Base-by-base conservation (phyloP, 2,329 filamentous ascomycete genomes). In the Trichocomaceae sp. region DNA sequence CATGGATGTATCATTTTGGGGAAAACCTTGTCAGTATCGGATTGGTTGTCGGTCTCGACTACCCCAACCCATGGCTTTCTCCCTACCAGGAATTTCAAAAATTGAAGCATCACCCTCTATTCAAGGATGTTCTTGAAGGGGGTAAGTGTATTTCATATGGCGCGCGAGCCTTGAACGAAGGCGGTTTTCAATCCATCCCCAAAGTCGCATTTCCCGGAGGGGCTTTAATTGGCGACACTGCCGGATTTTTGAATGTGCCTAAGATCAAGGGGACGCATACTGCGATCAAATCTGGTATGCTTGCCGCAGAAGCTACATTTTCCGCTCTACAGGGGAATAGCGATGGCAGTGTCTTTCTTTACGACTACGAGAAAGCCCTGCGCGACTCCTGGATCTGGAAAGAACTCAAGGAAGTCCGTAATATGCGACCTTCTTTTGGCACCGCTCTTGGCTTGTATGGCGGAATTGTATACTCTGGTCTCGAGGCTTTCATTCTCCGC, bases 1-100 rank as follows among this genome's bases (percentile, higher is more conserved):
- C 88, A n/a, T 99, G 90, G 85, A 91, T 99, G 88, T 99, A 99
- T 68, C 93, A 99, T 72, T 99, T 97, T 72, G 93, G 91, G 37
- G 92, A 99, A 64, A 99, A 97, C 72, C 82, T 97, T 64, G 92
- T 99, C 57, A 90, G 85, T 62, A 79, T 99, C 54, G 93, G 93
- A 22, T 79, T 97, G 17, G 93, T 99, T 10, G 88, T 95, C 37
- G 91, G 91, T 22, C 80, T 99, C 52, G 93, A 99, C 77, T 99
- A 99, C 71, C 80, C 88, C 42, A 99, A 99, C 73, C 93, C 93
- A 0, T 99, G 92, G 90, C 75, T 97, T 54, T 93, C 91, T 3
- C 93, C 93, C 0, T 99, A 97, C 69, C 83, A 85, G 56, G 93
- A 99, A 70, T 99, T 99, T 72, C 93, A 99, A 72, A 96, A 95